Base-by-base conservation (phyloP, 73 alveolate species). In the Paraurostyla sp. region DNA sequence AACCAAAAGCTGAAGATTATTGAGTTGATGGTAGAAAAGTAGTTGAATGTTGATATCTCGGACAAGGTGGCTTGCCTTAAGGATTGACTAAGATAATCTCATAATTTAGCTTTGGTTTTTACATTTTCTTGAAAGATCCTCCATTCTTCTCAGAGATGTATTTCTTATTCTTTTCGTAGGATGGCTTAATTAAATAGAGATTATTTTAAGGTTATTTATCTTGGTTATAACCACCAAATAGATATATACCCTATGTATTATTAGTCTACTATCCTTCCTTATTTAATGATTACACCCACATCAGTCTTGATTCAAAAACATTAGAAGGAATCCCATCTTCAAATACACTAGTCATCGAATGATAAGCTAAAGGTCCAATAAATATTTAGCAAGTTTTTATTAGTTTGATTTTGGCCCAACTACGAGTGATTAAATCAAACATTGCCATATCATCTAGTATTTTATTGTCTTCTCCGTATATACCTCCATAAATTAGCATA, bases 401-500 rank as follows among this genome's bases (percentile, higher is more conserved):
- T 1, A 18, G 23, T 58, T 38, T 41, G 9, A 35, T 45, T 38
- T 22, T 40, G 23, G 68, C 22, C 93, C 93, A 86, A 33, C 56
- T 49, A 73, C 38, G 41, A 23, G 51, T 33, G 9, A 76, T 52
- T 45, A 86, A 6, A 38, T 86, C 88, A 73, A 58, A 86, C 62
- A 63, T 43, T 20, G 68, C 69, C 27, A 86, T 23, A 48, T 86
- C 93, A 40, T 43, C 52, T 20, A 71, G 83, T 6, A 63, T 30
- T 42, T 59, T 33, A 35, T 88, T 88, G 41, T 88, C 90, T 52
- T 88, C 90, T 0, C 90, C 88, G 59, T 78, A 76, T 1, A 88
- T 49, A 3, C 94, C 94, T 48, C 94, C 94, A 41, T 76, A 78
- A 22, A 88, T 59, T 0, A 88, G 25, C 71, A 88, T 60, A 43